phyloP scores from a whole-genome alignment of 495 filamentous ascomycete genomes.

The Penicillium arizonense region DNA sequence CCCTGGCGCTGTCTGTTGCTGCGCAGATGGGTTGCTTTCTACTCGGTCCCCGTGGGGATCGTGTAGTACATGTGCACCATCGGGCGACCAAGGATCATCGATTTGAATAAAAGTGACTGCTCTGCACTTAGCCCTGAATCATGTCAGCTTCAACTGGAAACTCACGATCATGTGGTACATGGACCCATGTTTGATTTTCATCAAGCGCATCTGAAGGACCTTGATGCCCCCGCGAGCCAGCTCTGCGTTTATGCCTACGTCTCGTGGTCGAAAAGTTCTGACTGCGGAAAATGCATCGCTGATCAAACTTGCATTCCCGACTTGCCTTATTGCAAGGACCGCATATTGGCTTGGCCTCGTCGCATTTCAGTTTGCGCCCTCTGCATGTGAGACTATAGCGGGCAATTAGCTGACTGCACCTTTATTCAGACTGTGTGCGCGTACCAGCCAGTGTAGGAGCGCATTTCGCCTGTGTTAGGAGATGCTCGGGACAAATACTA shows the following conservation, averaged over 20 bases:
- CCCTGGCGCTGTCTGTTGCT: background rate
- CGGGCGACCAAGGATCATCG: constrained; percentile 2
- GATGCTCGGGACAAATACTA: background rate
- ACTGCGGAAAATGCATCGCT: constrained; percentile 10
- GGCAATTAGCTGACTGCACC: background rate
- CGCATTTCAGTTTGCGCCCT: constrained; percentile 29
- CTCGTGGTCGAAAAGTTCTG: constrained; percentile 2
- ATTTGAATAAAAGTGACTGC: constrained; percentile 8
- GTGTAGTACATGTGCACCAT: background rate
- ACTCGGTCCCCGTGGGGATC: background rate
- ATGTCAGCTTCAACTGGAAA: background rate
- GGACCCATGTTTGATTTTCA: constrained; percentile 5
- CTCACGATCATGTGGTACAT: constrained; percentile 1
- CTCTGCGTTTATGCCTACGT: background rate
- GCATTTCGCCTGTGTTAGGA: constrained; percentile 3
- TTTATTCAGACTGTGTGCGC: background rate
- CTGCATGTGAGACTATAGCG: constrained; percentile 23
- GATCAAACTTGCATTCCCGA: constrained; percentile 12
- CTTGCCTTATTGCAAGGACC: constrained; percentile 10
- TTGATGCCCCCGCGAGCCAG: background rate
- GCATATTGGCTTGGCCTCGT: constrained; percentile 18
- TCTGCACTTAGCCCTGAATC: background rate
- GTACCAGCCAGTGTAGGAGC: constrained; percentile 14
- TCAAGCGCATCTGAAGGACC: background rate
- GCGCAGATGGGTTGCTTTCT: background rate